Evolutionary conservation across 2,329 filamentous ascomycete species (phyloP).

Genomic region (Pseudogymnoascus sp.): DNA sequence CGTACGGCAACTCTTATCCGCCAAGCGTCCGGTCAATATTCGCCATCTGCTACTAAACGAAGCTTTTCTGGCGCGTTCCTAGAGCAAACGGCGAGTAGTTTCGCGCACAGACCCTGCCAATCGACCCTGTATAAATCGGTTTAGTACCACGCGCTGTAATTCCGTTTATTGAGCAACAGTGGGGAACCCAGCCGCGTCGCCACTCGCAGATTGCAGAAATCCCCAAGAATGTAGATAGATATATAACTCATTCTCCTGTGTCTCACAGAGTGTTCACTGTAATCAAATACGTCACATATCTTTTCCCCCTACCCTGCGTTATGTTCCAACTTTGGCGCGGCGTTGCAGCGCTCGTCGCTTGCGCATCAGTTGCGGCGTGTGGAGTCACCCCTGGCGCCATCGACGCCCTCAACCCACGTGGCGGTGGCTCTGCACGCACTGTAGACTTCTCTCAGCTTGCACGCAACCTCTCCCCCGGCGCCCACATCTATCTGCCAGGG

Average conservation of each 20-base stretch:
- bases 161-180: background rate
- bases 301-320: background rate
- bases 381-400: constrained; percentile 27
- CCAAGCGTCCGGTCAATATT: background rate
- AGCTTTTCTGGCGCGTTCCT: background rate
- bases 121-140: background rate
- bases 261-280: background rate
- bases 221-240: background rate
- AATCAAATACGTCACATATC: background rate
- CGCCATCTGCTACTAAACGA: background rate
- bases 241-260: background rate
- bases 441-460: constrained; percentile 35
- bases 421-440: constrained; percentile 4
- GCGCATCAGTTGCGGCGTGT: constrained; percentile 18
- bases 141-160: background rate
- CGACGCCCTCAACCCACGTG: constrained; percentile 31
- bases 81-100: background rate
- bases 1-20: background rate
- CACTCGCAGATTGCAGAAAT: background rate
- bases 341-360: constrained; percentile 14
- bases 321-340: background rate
- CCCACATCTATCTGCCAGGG: constrained; percentile 17
- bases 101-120: background rate
- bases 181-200: background rate
- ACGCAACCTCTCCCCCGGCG: constrained; percentile 15